Conservation (phyloP, 2,329 filamentous ascomycete genomes). For the Alternaria arborescens region DNA sequence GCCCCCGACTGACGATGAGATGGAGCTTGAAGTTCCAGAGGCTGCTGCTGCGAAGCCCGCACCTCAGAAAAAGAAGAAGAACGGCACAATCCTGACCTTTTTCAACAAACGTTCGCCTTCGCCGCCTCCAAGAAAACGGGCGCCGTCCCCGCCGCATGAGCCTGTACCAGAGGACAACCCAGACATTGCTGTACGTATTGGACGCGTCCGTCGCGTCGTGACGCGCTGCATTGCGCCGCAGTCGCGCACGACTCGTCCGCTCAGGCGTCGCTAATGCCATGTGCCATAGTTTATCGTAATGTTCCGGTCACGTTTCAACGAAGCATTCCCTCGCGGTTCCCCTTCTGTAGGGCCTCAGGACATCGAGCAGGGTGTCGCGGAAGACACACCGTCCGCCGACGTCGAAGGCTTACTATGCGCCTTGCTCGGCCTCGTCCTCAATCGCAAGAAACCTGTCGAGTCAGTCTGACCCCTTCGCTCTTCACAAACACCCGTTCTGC, state of each 20-base stretch:
- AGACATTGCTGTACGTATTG: conserved; percentile 83
- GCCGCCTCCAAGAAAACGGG: conserved; percentile 73
- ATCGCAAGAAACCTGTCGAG: conserved; percentile 99
- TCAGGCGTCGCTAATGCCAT: conserved; percentile 43
- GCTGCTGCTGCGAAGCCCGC: conserved; percentile 36
- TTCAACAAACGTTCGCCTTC: conserved; percentile 53
- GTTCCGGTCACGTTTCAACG: conserved; percentile 93
- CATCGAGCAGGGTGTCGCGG: conserved; percentile 84
- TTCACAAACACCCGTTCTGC: conserved; percentile 10
- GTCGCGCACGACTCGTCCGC: conserved; percentile 34
- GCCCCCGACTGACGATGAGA: conserved; percentile 67
- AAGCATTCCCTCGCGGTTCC: conserved; percentile 86
- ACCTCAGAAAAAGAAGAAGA: conserved; percentile 42
- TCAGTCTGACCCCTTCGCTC: conserved; percentile 62
- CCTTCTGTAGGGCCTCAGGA: conserved; percentile 94
- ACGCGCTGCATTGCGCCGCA: conserved; percentile 34
- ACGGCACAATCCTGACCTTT: conserved; percentile 48
- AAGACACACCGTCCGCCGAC: conserved; percentile 80
- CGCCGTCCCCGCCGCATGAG: conserved; percentile 89
- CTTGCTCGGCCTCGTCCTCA: conserved; percentile 84
- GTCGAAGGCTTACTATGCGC: conserved; percentile 90
- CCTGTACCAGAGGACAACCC: conserved; percentile 88
- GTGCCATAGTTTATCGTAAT: conserved; percentile 87
- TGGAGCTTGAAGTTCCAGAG: conserved; percentile 38
- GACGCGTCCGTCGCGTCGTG: conserved; percentile 51